Percentiles rank a stretch among this genome's conserved stretches.
phyloP scores from a whole-genome alignment of 139 green algal genomes.

The Chlamydomonas eustigma region DNA sequence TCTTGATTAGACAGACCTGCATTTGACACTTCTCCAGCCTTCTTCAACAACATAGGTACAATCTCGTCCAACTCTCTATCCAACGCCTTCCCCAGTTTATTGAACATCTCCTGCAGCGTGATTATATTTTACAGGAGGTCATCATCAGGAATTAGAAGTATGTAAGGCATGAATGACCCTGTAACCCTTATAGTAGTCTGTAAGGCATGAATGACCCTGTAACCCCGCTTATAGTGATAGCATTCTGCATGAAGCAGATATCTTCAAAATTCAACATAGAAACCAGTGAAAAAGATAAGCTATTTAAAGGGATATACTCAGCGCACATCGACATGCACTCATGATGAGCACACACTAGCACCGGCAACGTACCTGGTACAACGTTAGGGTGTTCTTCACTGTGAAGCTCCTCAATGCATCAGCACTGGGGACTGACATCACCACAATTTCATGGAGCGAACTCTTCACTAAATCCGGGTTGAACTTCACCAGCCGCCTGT shows the following conservation, averaged over 20 bases:
- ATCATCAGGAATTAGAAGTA: not conserved
- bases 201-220: no score
- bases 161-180: no score
- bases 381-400: slow-evolving; percentile 53
- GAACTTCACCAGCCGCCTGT: slow-evolving; percentile 58
- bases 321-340: no score
- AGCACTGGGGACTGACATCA: slow-evolving; percentile 52
- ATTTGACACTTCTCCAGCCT: slow-evolving; percentile 66
- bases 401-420: slow-evolving; percentile 68
- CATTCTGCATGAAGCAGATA: no score
- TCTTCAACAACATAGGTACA: slow-evolving; percentile 72
- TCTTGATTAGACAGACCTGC: no score
- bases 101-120: slow-evolving; percentile 52
- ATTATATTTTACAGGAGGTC: not conserved
- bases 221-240: no score
- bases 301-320: no score
- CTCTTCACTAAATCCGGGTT: slow-evolving; percentile 41
- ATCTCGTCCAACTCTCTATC: slow-evolving; percentile 76
- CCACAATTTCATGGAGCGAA: slow-evolving; percentile 57
- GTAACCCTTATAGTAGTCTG: no score
- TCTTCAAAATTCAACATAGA: no score
- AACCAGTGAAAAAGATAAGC: no score
- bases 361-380: slow-evolving; percentile 76
- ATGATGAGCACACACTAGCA: no score
- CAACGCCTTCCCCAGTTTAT: slow-evolving; percentile 39